These are phyloP conservation scores for Lactarius akahatsu DNA, from an alignment of 768 basidiomycete species.

Conservation along the genomic window DNA sequence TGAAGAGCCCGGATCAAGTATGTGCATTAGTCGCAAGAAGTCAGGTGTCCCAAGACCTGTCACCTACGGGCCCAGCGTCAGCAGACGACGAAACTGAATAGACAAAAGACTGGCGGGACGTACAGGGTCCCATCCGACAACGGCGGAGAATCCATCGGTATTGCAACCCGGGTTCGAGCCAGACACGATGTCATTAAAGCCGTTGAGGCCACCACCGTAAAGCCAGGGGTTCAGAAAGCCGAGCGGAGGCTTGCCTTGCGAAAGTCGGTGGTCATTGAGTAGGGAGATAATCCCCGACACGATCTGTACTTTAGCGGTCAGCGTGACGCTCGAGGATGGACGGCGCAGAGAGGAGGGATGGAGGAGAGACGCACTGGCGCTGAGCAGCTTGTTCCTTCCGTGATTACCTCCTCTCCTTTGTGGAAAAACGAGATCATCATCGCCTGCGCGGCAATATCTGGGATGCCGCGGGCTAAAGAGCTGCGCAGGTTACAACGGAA, in stretches of 20 bases:
- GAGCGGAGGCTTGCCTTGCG: too few species aligned
- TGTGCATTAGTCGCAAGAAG: background rate
- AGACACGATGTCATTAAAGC: too few species aligned
- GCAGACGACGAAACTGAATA: background rate
- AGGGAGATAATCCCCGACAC: background rate
- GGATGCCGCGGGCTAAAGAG: background rate
- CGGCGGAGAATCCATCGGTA: too few species aligned
- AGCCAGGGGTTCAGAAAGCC: too few species aligned
- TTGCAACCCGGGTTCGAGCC: too few species aligned
- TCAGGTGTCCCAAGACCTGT: background rate
- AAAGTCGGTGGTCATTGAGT: background rate
- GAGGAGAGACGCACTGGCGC: background rate
- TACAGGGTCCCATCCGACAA: too few species aligned
- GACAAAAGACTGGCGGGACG: background rate
- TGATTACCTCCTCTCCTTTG: rapidly evolving
- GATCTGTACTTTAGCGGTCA: background rate
- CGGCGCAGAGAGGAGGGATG: background rate
- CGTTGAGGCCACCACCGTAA: too few species aligned
- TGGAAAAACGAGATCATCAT: rapidly evolving
- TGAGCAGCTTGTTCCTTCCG: background rate
- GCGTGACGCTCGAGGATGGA: background rate
- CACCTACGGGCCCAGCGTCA: background rate
- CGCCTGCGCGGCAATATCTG: background rate
- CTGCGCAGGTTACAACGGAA: background rate
- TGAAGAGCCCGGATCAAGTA: background rate